These are phyloP conservation scores for Morella rubra DNA, from an alignment of 306 rosid genomes.

Conservation along the genomic window DNA sequence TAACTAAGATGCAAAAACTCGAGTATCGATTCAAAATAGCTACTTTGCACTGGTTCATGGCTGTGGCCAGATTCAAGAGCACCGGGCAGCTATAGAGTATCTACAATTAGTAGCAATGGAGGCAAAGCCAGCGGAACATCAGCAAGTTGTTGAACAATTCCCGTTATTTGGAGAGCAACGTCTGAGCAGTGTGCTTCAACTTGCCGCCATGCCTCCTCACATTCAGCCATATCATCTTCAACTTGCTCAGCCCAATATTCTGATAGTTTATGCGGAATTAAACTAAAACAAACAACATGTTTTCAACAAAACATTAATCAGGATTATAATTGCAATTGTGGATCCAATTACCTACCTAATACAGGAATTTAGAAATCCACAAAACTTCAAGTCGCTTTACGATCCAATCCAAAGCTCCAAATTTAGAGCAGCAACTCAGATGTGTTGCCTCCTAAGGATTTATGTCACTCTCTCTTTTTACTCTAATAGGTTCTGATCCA, in stretches of 20 bases:
- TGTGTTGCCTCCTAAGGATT: too few relatives aligned
- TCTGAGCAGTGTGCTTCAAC: neutral
- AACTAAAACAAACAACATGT: too few relatives aligned
- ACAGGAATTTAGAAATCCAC: too few relatives aligned
- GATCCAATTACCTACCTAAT: too few relatives aligned
- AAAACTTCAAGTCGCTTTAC: too few relatives aligned
- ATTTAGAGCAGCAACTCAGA: too few relatives aligned
- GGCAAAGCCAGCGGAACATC: neutral
- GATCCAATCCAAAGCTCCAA: too few relatives aligned
- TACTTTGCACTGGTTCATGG: neutral
- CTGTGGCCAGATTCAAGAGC: neutral
- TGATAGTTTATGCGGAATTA: too few relatives aligned
- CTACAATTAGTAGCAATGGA: neutral
- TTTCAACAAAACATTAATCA: too few relatives aligned
- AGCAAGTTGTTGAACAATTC: neutral
- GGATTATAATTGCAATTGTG: too few relatives aligned
- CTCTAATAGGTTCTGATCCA: too few relatives aligned
- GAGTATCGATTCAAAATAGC: neutral
- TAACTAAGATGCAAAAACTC: neutral
- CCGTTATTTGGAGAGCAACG: conserved; percentile 1
- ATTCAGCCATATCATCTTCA: conserved; percentile 7
- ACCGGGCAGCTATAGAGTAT: neutral
- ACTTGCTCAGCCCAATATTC: neutral
- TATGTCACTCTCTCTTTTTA: too few relatives aligned
- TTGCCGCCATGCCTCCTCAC: neutral